Evolutionary conservation across 352 stramenopile genomes (phyloP).

Genomic region (Blastocystis sp.): DNA sequence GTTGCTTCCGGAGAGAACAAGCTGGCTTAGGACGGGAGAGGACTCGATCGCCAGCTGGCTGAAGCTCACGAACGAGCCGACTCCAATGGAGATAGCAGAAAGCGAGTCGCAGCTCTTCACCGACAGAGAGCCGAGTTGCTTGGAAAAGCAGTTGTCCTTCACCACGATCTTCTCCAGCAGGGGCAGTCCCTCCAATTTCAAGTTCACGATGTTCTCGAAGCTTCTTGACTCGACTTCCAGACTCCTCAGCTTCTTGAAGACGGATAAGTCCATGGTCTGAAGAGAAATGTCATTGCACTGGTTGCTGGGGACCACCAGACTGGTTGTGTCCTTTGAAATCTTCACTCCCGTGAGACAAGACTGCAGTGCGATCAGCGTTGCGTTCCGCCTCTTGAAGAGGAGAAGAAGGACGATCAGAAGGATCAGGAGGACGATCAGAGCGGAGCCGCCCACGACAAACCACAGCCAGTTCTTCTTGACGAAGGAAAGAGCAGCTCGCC

Average conservation of each 20-base stretch:
- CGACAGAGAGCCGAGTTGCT: not conserved
- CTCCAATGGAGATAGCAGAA: not conserved
- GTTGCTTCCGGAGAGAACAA: not conserved
- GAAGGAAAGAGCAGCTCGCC: not conserved
- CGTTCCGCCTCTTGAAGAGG: too few species aligned
- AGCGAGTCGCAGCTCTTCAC: not conserved
- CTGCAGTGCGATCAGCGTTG: not conserved
- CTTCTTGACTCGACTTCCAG: not conserved
- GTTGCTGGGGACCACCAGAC: not conserved
- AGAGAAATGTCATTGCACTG: not conserved
- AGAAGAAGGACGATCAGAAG: not conserved
- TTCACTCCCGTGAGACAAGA: not conserved
- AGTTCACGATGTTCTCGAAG: not conserved
- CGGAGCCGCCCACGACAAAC: not conserved
- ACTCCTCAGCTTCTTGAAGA: too few species aligned
- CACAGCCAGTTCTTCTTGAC: not conserved
- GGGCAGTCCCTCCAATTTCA: not conserved
- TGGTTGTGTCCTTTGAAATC: not conserved
- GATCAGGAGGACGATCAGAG: not conserved
- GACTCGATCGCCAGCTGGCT: not conserved
- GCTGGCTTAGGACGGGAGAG: not conserved
- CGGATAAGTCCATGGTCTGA: not conserved
- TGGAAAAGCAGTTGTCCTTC: not conserved
- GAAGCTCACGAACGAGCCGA: not conserved
- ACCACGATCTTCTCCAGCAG: not conserved